Base-by-base conservation (phyloP, 139 green algal species). In the Tetraselmis chui region DNA sequence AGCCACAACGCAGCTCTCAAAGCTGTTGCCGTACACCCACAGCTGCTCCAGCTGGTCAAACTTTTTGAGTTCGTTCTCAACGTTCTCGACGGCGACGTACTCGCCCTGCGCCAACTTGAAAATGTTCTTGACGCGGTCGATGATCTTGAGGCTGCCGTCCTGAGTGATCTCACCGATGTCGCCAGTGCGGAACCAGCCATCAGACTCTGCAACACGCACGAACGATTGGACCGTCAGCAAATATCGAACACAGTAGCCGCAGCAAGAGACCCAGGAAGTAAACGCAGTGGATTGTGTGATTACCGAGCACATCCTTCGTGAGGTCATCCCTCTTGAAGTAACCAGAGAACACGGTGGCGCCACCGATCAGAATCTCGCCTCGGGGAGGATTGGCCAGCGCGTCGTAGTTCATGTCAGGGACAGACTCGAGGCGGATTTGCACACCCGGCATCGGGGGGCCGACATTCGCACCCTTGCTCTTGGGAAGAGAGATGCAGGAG, bases 61-160 rank as follows among this genome's bases (percentile, higher is more conserved):
- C 90, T 96, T 94, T 87, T 96, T 96, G 89, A 96, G 98, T 1
- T 91, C 89, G 27, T 81, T 86, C 90, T 99, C 96, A 30, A 99
- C 80, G 89, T 97, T 97, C 92, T 99, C 96, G 45, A 97, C 95
- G 0, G 96, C 94, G 26, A 99, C 89, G 83, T 99, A 99, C 91
- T 99, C 96, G 32, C 95, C 93, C 89, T 92, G 86, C 2, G 78
- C 28, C 27, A 99, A 93, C 93, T 99, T 99, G 93, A 99, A 99
- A 89, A 99, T 99, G 93, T 99, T 98, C 91, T 99, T 99, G 89
- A 98, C 98, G 83, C 95, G 90, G 89, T 99, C 96, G 31, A 98
- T 91, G 83, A 99, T 97, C 82, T 93, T 93, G 76, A 99, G 89
- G 0, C 87, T 89, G 23, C 96, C 95, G 1, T 86, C 74, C 1